Conservation (phyloP, 208 protist species). For the Leishmania lainsoni region DNA sequence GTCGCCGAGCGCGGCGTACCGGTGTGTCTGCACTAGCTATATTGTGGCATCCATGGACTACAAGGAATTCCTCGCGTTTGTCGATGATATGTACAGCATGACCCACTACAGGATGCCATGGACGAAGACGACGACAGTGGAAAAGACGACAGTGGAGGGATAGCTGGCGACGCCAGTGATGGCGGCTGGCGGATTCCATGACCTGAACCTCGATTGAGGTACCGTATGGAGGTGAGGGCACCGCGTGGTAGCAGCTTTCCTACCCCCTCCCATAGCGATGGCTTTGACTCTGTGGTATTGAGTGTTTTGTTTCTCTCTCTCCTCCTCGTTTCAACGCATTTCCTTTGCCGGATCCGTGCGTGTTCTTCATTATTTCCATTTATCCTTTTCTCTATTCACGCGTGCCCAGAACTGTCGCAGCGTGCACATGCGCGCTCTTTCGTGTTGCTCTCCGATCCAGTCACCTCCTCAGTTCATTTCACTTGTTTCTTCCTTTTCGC, state of each 20-base stretch:
- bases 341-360: neutral
- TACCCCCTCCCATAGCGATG: neutral
- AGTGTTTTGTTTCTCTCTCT: neutral
- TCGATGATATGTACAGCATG: conserved; percentile 57
- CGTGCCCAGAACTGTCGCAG: neutral
- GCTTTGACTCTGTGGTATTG: neutral
- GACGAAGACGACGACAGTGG: conserved; percentile 16
- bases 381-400: neutral
- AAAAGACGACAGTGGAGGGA: conserved; percentile 1
- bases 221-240: neutral
- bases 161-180: neutral
- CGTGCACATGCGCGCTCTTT: neutral
- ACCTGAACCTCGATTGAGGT: neutral
- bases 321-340: neutral
- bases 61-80: conserved; percentile 70
- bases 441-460: neutral
- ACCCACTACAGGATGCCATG: conserved; percentile 29
- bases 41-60: conserved; percentile 74
- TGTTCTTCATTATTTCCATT: neutral
- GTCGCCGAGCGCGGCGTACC: conserved; percentile 33
- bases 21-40: conserved; percentile 70
- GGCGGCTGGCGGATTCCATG: neutral
- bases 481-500: conserved; percentile 1
- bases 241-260: neutral
- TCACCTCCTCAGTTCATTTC: neutral